These are phyloP conservation scores for Neurospora intermedia DNA, from an alignment of 495 filamentous ascomycete genomes.

Conservation along the genomic window DNA sequence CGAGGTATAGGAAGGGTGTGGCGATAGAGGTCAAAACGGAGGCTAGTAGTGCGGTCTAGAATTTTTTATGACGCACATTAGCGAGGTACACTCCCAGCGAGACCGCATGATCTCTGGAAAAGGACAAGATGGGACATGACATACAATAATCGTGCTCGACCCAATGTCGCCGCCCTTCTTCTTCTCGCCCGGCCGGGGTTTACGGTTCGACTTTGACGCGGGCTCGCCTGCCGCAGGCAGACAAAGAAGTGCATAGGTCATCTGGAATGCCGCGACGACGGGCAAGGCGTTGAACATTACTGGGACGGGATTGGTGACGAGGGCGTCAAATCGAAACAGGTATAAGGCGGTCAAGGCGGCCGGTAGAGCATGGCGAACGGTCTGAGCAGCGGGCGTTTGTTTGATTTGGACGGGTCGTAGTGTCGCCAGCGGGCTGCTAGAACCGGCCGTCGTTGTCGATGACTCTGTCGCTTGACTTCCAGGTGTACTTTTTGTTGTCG, in stretches of 20 bases:
- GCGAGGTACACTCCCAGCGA: neutral
- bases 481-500: neutral
- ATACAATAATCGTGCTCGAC: conserved; percentile 26
- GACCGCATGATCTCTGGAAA: neutral
- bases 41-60: conserved; percentile 51
- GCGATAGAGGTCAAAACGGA: conserved; percentile 47
- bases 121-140: conserved; percentile 8
- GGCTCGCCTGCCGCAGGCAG: conserved; percentile 52
- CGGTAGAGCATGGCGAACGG: conserved; percentile 29
- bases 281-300: conserved; percentile 53
- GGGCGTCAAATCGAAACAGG: conserved; percentile 47
- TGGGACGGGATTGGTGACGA: conserved; percentile 62
- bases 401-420: conserved; percentile 25
- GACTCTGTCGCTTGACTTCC: neutral
- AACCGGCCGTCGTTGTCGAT: conserved; percentile 2
- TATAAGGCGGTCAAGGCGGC: conserved; percentile 51
- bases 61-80: neutral
- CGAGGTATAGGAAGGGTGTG: conserved; percentile 48
- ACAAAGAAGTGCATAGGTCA: conserved; percentile 58
- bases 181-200: conserved; percentile 31
- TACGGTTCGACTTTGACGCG: conserved; percentile 19
- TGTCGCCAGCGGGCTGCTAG: conserved; percentile 3
- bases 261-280: conserved; percentile 52
- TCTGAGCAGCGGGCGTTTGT: conserved; percentile 21
- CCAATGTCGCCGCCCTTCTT: conserved; percentile 22